These are phyloP conservation scores for Cocos nucifera DNA, from an alignment of 176 grass and related monocot genomes.

Conservation along the genomic window DNA sequence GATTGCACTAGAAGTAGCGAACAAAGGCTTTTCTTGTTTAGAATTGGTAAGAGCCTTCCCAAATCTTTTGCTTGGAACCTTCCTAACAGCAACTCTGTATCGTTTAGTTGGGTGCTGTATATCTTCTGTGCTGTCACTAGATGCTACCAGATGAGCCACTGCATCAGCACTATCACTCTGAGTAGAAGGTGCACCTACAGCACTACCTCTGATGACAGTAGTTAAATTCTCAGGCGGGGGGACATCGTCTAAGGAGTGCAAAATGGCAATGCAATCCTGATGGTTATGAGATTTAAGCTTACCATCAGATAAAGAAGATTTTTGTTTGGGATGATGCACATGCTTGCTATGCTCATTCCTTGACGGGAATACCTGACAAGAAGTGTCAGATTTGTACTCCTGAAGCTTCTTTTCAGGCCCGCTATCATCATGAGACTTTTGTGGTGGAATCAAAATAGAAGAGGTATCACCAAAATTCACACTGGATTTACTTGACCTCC, in stretches of 20 bases:
- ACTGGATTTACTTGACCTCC: slow-evolving; percentile 9
- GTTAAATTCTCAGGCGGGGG: slow-evolving; percentile 17
- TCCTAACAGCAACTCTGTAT: slow-evolving; percentile 47
- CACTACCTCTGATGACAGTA: slow-evolving; percentile 27
- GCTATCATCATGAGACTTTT: background rate
- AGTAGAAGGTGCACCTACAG: slow-evolving; percentile 9
- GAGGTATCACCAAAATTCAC: slow-evolving; percentile 16
- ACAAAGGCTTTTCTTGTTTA: slow-evolving; percentile 21
- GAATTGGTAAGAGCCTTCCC: slow-evolving; percentile 19
- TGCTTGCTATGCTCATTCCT: slow-evolving; percentile 20
- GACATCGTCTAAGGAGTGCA: slow-evolving; percentile 6
- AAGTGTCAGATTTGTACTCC: slow-evolving; percentile 9
- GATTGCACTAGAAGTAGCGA: slow-evolving; percentile 16
- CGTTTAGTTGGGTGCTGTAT: slow-evolving; percentile 26
- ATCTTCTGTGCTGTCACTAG: slow-evolving; percentile 50
- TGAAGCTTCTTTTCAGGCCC: slow-evolving; percentile 24
- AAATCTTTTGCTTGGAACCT: slow-evolving; percentile 40
- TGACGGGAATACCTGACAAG: slow-evolving; percentile 12
- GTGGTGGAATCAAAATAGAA: background rate
- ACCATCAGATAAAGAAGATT: slow-evolving; percentile 18
- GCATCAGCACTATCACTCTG: slow-evolving; percentile 3
- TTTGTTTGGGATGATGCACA: slow-evolving; percentile 21
- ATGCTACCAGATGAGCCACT: slow-evolving; percentile 9
- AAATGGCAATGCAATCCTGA: slow-evolving; percentile 12
- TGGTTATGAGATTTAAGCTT: slow-evolving; percentile 26